Evolutionary conservation across 2,329 filamentous ascomycete genomes (phyloP).

Genomic region (Exophiala mesophila): DNA sequence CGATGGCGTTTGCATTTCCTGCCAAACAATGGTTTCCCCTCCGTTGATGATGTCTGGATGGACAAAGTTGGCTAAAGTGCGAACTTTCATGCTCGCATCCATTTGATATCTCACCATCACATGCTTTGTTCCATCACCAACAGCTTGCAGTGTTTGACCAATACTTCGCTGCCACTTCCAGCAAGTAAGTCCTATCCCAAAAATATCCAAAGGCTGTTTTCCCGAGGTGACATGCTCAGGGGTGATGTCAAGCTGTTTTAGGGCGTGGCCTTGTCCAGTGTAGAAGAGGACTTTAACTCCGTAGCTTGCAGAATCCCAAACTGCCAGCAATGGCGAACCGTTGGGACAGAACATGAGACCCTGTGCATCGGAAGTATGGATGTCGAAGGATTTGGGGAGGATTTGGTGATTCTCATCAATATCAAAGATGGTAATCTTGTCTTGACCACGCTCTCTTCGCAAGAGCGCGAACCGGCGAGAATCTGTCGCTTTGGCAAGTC

Average conservation of each 20-base stretch:
- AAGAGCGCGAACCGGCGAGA: conserved; percentile 17
- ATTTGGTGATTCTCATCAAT: conserved; percentile 5
- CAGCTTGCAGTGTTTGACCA: conserved; percentile 9
- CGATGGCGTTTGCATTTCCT: conserved; percentile 8
- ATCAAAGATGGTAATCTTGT: conserved; percentile 20
- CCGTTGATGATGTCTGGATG: conserved; percentile 21
- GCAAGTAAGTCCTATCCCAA: conserved; percentile 15
- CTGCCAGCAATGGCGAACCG: conserved; percentile 16
- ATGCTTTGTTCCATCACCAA: conserved; percentile 17
- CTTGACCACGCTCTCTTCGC: conserved; percentile 18
- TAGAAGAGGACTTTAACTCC: conserved; percentile 22
- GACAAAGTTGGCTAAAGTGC: conserved; percentile 5
- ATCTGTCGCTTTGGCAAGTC: conserved; percentile 11
- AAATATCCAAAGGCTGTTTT: conserved; percentile 2
- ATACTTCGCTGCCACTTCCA: conserved; percentile 9
- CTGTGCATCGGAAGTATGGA: conserved; percentile 22
- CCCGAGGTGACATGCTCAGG: conserved; percentile 1
- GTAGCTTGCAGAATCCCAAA: conserved; percentile 21
- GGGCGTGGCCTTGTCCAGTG: conserved; percentile 21
- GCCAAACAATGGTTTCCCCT: conserved; percentile 18
- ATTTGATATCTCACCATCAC: conserved; percentile 16
- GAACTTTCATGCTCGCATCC: conserved; percentile 8
- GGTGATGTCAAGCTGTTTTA: conserved; percentile 21
- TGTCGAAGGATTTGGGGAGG: conserved; percentile 18
- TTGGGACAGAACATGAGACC: conserved; percentile 21